Evolutionary conservation across 768 basidiomycete species (phyloP).

Genomic region (Royoungia palumana): DNA sequence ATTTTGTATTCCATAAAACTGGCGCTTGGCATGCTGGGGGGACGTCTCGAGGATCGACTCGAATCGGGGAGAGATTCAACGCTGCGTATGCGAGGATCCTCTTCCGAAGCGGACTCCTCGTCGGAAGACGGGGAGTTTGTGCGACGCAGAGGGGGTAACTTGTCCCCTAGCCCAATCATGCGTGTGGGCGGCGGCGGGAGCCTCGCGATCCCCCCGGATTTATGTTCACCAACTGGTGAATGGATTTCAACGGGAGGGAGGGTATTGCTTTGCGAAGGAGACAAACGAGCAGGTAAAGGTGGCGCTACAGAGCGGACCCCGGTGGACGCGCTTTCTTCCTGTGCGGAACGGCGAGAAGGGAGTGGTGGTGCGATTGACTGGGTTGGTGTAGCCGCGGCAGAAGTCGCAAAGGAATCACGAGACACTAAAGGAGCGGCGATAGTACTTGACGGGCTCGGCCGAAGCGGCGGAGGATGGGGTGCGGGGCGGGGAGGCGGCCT

Average conservation of each 20-base stretch:
- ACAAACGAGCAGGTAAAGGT: conserved; percentile 38
- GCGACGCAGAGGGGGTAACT: conserved; percentile 60
- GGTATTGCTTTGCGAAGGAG: not conserved
- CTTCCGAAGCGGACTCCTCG: conserved; percentile 62
- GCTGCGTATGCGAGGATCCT: conserved; percentile 45
- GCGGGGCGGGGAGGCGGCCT: conserved; percentile 24
- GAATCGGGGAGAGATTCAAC: conserved; percentile 64
- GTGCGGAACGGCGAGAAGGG: conserved; percentile 32
- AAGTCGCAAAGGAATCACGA: not conserved
- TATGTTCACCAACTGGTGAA: conserved; percentile 24
- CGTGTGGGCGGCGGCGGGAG: conserved; percentile 76
- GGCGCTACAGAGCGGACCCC: conserved; percentile 16
- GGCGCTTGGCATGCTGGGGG: conserved; percentile 34
- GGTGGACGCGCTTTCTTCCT: conserved; percentile 4
- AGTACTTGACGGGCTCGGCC: too few relatives aligned
- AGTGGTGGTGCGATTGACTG: conserved; percentile 36
- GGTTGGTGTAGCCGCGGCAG: conserved; percentile 12
- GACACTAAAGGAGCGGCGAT: too few relatives aligned
- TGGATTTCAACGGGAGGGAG: conserved; percentile 16
- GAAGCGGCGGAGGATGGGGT: not conserved
- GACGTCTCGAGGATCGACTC: conserved; percentile 60
- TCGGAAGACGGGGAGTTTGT: conserved; percentile 40
- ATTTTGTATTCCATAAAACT: conserved; percentile 47
- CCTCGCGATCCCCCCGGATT: conserved; percentile 28
- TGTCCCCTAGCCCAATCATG: conserved; percentile 64